phyloP scores from a whole-genome alignment of 192 early-diverging fungal genomes.

The Backusella tarrabulga region DNA sequence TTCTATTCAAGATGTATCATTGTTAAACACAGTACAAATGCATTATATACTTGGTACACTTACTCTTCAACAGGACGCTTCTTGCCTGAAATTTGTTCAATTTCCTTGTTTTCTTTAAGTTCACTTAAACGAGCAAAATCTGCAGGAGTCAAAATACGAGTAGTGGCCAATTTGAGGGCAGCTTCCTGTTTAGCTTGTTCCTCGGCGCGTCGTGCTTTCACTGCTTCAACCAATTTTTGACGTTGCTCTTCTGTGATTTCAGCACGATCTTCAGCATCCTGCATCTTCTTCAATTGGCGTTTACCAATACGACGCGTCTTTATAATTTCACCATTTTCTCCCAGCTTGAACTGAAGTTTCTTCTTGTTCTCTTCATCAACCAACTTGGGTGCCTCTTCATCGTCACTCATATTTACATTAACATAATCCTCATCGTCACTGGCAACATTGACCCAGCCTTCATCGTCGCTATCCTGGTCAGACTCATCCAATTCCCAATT shows the following conservation, averaged over 20 bases:
- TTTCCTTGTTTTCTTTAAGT: conserved; percentile 66
- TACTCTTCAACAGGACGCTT: conserved; percentile 24
- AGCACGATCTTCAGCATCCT: conserved; percentile 23
- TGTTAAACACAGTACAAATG: neutral
- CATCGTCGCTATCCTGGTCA: conserved; percentile 39
- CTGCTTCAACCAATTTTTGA: conserved; percentile 40
- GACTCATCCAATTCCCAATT: conserved; percentile 36
- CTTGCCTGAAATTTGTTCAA: conserved; percentile 35
- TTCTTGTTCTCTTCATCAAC: conserved; percentile 18
- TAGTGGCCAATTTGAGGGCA: conserved; percentile 44
- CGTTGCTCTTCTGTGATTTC: conserved; percentile 40
- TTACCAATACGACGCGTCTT: conserved; percentile 41
- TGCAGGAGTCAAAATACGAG: conserved; percentile 82
- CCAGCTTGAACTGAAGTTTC: conserved; percentile 9
- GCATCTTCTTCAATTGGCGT: conserved; percentile 44
- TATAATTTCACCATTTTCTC: neutral
- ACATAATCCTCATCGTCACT: conserved; percentile 33
- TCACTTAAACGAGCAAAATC: conserved; percentile 88
- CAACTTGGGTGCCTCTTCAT: conserved; percentile 35
- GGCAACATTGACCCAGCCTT: conserved; percentile 36
- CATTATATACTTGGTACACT: neutral
- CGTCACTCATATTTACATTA: conserved; percentile 46
- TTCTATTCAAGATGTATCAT: neutral
- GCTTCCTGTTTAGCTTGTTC: conserved; percentile 49
- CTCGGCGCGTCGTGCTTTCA: conserved; percentile 36